A percentile compares a stretch with the other conserved stretches of the same genome.
Evolutionary conservation across 2,329 filamentous ascomycete genomes (phyloP).

Genomic region (Sporothrix phasma): DNA sequence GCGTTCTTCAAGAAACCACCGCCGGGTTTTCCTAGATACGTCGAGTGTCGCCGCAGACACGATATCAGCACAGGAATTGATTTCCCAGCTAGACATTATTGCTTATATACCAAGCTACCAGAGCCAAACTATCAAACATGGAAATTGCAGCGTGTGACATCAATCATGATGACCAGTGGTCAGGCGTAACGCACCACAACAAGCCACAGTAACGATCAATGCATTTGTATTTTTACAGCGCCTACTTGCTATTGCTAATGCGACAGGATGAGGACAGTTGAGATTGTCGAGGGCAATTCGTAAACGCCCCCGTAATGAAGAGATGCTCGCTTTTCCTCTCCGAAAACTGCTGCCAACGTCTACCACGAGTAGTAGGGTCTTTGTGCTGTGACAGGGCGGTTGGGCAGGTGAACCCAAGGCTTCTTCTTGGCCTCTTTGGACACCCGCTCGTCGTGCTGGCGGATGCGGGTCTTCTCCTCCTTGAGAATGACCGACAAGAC

Average conservation of each 20-base stretch:
- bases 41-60: neutral
- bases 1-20: neutral
- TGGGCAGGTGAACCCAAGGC: constrained; percentile 80
- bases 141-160: neutral
- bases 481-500: constrained; percentile 75
- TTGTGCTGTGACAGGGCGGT: constrained; percentile 74
- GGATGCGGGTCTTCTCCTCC: constrained; percentile 82
- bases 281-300: neutral
- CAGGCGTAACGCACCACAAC: neutral
- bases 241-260: constrained; percentile 11
- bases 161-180: neutral
- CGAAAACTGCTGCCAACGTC: constrained; percentile 8
- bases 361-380: constrained; percentile 91
- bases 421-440: constrained; percentile 65
- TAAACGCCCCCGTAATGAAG: neutral
- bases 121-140: neutral
- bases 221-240: constrained; percentile 7
- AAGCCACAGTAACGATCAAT: neutral
- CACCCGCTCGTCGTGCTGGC: constrained; percentile 67
- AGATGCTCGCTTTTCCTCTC: neutral
- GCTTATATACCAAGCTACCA: neutral
- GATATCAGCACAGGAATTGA: neutral
- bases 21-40: neutral
- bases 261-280: constrained; percentile 1
- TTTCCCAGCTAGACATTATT: constrained; percentile 1